A percentile compares a stretch with the other conserved stretches of the same genome.
phyloP scores from a whole-genome alignment of 2,329 filamentous ascomycete species.

The Ceratocystis alfenasii region DNA sequence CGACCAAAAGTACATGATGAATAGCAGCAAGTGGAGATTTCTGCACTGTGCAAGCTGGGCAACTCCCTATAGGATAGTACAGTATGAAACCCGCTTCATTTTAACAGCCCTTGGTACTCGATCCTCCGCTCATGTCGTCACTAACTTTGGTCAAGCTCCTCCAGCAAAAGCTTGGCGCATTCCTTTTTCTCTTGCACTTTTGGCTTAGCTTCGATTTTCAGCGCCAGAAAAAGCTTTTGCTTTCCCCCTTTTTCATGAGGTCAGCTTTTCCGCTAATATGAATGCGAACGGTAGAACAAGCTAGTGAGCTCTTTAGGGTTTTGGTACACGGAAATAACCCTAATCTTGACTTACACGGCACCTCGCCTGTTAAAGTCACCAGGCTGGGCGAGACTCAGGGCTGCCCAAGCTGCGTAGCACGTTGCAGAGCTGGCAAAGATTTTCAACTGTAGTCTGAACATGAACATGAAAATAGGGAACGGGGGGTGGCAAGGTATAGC shows the following conservation, averaged over 20 bases:
- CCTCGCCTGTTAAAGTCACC: neutral
- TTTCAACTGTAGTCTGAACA: neutral
- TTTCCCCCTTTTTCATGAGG: neutral
- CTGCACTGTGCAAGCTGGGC: neutral
- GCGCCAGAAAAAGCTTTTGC: neutral
- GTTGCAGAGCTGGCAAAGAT: neutral
- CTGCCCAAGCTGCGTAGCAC: neutral
- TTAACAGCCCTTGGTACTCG: neutral
- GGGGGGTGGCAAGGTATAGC: neutral
- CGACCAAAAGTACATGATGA: neutral
- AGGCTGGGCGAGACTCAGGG: neutral
- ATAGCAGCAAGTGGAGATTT: neutral
- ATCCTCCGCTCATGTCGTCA: conserved; percentile 4
- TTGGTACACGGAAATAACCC: neutral
- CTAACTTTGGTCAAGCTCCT: neutral
- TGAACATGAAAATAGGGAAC: neutral
- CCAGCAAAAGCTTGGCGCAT: neutral
- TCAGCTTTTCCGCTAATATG: neutral
- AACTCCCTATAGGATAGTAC: neutral
- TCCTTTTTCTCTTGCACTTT: neutral
- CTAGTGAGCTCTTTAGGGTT: neutral
- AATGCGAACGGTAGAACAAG: neutral
- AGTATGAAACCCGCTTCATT: neutral
- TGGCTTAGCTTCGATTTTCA: conserved; percentile 3
- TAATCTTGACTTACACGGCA: neutral